Evolutionary conservation across 2,329 filamentous ascomycete species (phyloP).

Genomic region (Colletotrichum tropicicola): DNA sequence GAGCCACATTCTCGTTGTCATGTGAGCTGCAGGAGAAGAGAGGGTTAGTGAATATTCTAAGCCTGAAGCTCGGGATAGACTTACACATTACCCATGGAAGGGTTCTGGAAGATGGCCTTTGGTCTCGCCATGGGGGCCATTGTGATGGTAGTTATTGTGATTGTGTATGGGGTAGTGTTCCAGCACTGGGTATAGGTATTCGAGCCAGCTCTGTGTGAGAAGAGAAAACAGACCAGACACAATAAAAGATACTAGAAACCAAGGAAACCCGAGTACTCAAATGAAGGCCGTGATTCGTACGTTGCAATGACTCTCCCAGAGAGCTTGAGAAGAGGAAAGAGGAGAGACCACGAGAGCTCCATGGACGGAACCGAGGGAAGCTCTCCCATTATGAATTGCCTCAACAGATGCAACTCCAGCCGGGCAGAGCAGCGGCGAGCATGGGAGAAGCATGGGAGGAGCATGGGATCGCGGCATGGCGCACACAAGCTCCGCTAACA

Average conservation of each 20-base stretch:
- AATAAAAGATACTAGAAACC: neutral
- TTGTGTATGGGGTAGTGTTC: neutral
- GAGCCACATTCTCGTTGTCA: constrained; percentile 35
- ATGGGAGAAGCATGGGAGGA: constrained; percentile 1
- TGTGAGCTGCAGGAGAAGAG: neutral
- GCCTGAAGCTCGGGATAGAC: neutral
- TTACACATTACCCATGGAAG: constrained; percentile 21
- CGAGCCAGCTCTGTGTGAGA: constrained; percentile 24
- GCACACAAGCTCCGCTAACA: neutral
- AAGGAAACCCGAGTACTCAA: constrained; percentile 14
- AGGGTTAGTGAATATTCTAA: neutral
- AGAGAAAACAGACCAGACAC: constrained; percentile 2
- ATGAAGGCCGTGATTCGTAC: constrained; percentile 19
- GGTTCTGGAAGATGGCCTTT: constrained; percentile 22
- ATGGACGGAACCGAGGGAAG: constrained; percentile 13
- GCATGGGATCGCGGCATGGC: constrained; percentile 2
- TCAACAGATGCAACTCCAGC: constrained; percentile 15
- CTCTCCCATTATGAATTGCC: constrained; percentile 23
- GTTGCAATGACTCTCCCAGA: constrained; percentile 28
- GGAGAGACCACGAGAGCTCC: neutral
- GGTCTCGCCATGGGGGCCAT: constrained; percentile 29
- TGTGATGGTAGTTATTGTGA: neutral
- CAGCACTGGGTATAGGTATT: constrained; percentile 15
- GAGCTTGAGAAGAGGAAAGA: constrained; percentile 25
- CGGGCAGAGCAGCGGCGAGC: constrained; percentile 18